Conservation (phyloP, 192 early-diverging fungal genomes). For the Lobosporangium transversale region DNA sequence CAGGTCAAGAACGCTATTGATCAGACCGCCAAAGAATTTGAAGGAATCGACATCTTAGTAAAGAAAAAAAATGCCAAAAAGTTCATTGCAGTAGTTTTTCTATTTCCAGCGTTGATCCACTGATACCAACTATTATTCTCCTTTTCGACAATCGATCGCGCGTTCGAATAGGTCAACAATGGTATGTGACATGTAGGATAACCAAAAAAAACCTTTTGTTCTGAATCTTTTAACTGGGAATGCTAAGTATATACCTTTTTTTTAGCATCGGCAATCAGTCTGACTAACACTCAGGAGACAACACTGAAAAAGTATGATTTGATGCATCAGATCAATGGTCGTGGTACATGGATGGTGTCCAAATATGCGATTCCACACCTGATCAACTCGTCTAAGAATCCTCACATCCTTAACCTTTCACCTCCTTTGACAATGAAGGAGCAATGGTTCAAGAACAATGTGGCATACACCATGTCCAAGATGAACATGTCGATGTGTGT, state of each 20-base stretch:
- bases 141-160: too few species aligned
- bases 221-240: not conserved
- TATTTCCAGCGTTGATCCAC: not conserved
- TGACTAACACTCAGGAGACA: conserved; percentile 69
- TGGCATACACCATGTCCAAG: conserved; percentile 77
- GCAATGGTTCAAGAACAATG: conserved; percentile 75
- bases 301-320: conserved; percentile 73
- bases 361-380: conserved; percentile 77
- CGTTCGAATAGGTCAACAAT: conserved; percentile 52
- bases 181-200: not conserved
- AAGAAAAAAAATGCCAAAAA: conserved; percentile 26
- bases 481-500: conserved; percentile 81
- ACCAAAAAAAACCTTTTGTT: not conserved
- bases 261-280: conserved; percentile 74
- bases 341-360: conserved; percentile 83
- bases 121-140: too few species aligned
- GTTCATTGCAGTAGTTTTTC: not conserved
- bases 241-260: not conserved
- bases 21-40: conserved; percentile 73
- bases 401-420: conserved; percentile 78
- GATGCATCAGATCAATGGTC: conserved; percentile 81
- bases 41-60: conserved; percentile 84
- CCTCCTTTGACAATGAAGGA: conserved; percentile 76
- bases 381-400: conserved; percentile 70
- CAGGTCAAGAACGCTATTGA: conserved; percentile 75